These are phyloP conservation scores for Xylariaceae sp. DNA, from an alignment of 2,329 filamentous ascomycete genomes.

Conservation along the genomic window DNA sequence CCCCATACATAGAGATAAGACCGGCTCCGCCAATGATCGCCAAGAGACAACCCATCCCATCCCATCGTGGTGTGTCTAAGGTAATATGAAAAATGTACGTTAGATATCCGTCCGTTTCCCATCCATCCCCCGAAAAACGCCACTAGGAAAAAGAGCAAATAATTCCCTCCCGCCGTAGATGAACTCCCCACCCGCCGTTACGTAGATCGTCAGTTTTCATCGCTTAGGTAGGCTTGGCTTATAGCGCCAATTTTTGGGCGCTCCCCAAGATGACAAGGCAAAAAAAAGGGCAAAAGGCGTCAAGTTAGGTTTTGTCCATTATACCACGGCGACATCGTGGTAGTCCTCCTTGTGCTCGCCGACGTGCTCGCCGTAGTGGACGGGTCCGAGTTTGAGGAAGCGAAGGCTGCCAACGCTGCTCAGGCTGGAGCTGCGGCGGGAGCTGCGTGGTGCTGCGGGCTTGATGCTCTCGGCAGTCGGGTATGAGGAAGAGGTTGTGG, in stretches of 20 bases:
- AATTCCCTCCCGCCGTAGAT: background rate
- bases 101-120: constrained; percentile 1
- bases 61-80: constrained; percentile 3
- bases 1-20: constrained; percentile 10
- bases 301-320: constrained; percentile 32
- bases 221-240: background rate
- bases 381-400: constrained; percentile 66
- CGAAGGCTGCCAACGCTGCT: constrained; percentile 52
- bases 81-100: constrained; percentile 1
- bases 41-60: constrained; percentile 10
- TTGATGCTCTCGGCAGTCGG: constrained; percentile 44
- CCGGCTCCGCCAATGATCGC: constrained; percentile 23
- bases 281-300: background rate
- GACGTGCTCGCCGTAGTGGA: constrained; percentile 64
- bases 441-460: constrained; percentile 27
- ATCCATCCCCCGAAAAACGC: constrained; percentile 18
- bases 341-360: constrained; percentile 61
- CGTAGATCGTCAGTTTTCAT: constrained; percentile 13
- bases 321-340: constrained; percentile 48
- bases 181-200: constrained; percentile 6
- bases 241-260: constrained; percentile 16
- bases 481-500: constrained; percentile 59
- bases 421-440: constrained; percentile 58
- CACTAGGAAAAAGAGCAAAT: constrained; percentile 3
- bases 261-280: background rate